phyloP scores from a whole-genome alignment of 2,329 filamentous ascomycete genomes.

The Tolypocladium inflatum region DNA sequence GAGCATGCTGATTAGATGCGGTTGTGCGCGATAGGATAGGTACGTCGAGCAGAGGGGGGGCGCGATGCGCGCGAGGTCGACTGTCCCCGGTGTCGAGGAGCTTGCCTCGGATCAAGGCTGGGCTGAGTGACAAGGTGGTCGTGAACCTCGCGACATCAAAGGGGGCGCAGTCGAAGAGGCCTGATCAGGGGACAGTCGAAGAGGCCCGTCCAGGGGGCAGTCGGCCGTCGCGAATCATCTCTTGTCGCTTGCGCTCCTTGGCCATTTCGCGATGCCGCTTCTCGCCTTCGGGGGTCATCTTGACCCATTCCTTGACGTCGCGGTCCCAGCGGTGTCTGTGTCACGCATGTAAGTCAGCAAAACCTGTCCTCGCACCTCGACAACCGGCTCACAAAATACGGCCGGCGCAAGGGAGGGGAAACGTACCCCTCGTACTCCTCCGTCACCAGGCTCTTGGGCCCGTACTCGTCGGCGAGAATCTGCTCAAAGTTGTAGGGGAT shows the following conservation, averaged over 20 bases:
- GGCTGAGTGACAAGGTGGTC: not conserved
- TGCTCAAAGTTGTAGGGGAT: conserved; percentile 62
- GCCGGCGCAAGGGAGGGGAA: conserved; percentile 9
- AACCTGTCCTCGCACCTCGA: not conserved
- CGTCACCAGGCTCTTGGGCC: conserved; percentile 46
- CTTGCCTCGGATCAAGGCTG: not conserved
- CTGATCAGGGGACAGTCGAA: no score
- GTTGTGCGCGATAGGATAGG: not conserved
- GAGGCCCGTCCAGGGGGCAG: conserved; percentile 1
- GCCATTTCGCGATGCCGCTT: conserved; percentile 14
- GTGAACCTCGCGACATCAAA: not conserved
- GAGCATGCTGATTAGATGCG: not conserved
- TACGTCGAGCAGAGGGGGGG: not conserved
- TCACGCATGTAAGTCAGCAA: not conserved
- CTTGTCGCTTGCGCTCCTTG: conserved; percentile 14
- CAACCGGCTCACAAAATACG: not conserved
- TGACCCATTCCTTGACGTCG: conserved; percentile 50
- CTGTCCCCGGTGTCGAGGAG: not conserved
- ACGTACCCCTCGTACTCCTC: conserved; percentile 55
- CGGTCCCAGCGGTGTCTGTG: conserved; percentile 51
- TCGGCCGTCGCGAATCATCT: conserved; percentile 10
- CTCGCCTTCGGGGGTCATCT: conserved; percentile 21
- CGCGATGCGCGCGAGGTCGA: not conserved
- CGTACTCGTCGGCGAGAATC: conserved; percentile 58
- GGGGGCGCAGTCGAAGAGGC: not conserved